Conservation (phyloP, 805 yeast genomes). For the Candida khao-thaluensis region DNA sequence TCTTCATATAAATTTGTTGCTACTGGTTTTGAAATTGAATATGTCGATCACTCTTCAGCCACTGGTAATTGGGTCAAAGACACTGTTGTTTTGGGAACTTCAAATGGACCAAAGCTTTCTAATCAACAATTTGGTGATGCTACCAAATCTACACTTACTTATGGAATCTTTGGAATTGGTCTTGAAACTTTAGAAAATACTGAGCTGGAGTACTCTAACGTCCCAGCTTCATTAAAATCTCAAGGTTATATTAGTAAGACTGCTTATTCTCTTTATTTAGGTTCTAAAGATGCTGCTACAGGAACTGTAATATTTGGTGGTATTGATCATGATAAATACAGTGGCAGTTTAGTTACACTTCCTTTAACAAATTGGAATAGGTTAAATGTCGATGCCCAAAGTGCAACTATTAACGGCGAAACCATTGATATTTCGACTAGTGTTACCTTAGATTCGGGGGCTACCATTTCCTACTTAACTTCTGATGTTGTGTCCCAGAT, state of each 20-base stretch:
- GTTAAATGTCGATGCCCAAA: constrained; percentile 45
- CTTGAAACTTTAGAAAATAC: constrained; percentile 12
- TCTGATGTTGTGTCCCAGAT: constrained; percentile 26
- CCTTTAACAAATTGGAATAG: constrained; percentile 26
- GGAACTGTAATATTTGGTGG: constrained; percentile 37
- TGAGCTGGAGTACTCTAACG: constrained; percentile 27
- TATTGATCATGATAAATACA: constrained; percentile 25
- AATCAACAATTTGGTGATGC: constrained; percentile 24
- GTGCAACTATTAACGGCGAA: constrained; percentile 22
- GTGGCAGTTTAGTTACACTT: constrained; percentile 21
- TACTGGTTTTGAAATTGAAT: constrained; percentile 38
- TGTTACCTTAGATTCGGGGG: constrained; percentile 30
- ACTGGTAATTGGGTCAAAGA: constrained; percentile 20
- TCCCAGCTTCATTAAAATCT: constrained; percentile 32
- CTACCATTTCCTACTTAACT: constrained; percentile 43
- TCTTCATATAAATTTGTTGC: constrained; percentile 32
- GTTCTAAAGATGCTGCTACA: constrained; percentile 17
- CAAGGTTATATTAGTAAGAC: constrained; percentile 34
- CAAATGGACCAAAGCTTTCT: constrained; percentile 1
- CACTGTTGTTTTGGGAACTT: constrained; percentile 11
- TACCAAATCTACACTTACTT: neutral
- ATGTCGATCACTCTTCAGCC: constrained; percentile 50
- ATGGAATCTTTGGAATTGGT: constrained; percentile 23
- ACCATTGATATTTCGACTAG: constrained; percentile 7
- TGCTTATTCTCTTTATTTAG: constrained; percentile 39